Evolutionary conservation across 225 moss, liverwort and hornwort genomes (phyloP), one percentile per base, ranked within the genome.

Genomic region (Sphagnum contortum): DNA sequence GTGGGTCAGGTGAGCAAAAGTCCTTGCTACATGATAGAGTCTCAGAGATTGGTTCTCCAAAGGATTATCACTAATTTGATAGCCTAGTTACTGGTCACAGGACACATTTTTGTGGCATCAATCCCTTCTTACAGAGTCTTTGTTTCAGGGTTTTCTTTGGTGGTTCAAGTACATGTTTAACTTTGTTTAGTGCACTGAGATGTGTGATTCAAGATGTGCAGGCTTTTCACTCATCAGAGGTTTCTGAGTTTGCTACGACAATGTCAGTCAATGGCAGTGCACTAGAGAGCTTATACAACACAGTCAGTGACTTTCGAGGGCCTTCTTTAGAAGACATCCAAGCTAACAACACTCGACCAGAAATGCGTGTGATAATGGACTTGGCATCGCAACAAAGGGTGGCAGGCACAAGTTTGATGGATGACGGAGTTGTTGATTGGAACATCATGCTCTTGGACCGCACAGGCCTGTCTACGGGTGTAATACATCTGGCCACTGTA

Each of bases 201-300:
- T 29, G 29, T 29, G 29, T 29, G 29, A 29, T 29, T 29, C 29
- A 29, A 29, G 29, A 29, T 1, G 1, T 29, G 72, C 78, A 82
- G 78, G 64, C 67, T 48, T 69, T 71, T 57, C 59, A 74, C 12
- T 70, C 77, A 47, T 79, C 82, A 57, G 75, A 75, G 54, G 70
- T 79, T 79, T 70, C 78, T 44, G 75, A 76, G 65, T 59, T 82
- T 10, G 64, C 73, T 62, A 66, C 73, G 73, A 66, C 73, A 47
- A 65, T 82, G 62, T 66, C 75, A 62, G 68, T 82, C 78, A 70
- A 75, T 60, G 75, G 73, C 51, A 79, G 52, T 52, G 52, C 82
- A 6, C 67, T 79, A 73, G 78, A 78, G 63, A 71, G 75, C 70
- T 72, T 82, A 75, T 79, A 72, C 45, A 73, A 79, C 70, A 73